Evolutionary conservation across 768 basidiomycete species (phyloP).

Genomic region (Inosperma sp.): DNA sequence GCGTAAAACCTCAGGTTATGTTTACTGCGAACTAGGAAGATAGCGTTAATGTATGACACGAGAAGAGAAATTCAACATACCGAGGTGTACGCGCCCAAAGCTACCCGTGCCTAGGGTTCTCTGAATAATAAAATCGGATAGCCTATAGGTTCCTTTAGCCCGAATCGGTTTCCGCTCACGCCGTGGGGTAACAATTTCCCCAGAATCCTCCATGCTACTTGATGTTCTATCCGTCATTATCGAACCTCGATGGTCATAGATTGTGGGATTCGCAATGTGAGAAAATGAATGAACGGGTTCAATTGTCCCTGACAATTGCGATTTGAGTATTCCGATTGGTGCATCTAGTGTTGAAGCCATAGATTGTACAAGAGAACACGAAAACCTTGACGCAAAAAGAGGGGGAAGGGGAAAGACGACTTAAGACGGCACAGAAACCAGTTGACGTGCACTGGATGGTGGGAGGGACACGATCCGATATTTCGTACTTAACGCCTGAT

Average conservation of each 20-base stretch:
- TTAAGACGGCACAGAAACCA: no score
- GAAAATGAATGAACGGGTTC: slow-evolving; percentile 31
- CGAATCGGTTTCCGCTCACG: slow-evolving; percentile 29
- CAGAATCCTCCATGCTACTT: slow-evolving; percentile 24
- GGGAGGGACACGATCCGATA: no score
- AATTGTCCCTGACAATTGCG: slow-evolving; percentile 19
- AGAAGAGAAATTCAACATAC: slow-evolving; percentile 35
- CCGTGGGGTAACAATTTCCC: slow-evolving; percentile 12
- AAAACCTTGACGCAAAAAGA: no score
- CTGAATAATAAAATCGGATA: slow-evolving; percentile 75
- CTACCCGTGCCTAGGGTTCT: slow-evolving; percentile 90
- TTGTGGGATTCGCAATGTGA: slow-evolving; percentile 26
- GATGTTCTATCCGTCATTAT: slow-evolving; percentile 69
- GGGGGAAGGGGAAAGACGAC: no score
- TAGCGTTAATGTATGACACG: slow-evolving; percentile 7
- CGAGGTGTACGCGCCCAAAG: slow-evolving; percentile 93
- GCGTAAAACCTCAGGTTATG: slow-evolving; percentile 96
- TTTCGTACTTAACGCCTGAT: background rate
- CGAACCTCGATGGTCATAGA: slow-evolving; percentile 57
- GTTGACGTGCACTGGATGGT: no score
- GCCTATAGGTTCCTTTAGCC: slow-evolving; percentile 63
- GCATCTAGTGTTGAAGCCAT: slow-evolving; percentile 1
- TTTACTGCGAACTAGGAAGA: slow-evolving; percentile 69
- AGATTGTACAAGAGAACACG: no score
- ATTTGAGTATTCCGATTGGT: background rate